Conservation (phyloP, 441 rosid species). For the Erysimum pusillum region DNA sequence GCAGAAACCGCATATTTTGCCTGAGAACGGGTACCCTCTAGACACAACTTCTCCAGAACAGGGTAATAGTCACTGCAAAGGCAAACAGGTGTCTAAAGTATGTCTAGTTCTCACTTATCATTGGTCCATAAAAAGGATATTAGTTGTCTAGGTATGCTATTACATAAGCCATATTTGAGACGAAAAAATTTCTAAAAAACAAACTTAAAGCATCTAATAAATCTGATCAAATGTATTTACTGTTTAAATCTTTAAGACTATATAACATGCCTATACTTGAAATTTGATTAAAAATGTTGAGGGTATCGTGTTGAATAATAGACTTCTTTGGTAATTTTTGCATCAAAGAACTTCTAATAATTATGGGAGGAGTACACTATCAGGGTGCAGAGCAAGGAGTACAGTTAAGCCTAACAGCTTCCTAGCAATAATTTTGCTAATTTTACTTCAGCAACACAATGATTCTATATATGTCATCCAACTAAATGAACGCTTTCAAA, state of each 20-base stretch:
- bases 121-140: not conserved
- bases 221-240: not conserved
- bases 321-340: not conserved
- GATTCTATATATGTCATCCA: conserved; percentile 5
- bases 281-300: not conserved
- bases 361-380: conserved; percentile 9
- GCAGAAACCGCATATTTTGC: conserved; percentile 91
- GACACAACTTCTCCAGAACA: conserved; percentile 69
- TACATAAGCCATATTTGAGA: conserved; percentile 26
- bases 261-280: conserved; percentile 14
- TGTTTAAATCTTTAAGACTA: not conserved
- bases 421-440: conserved; percentile 1
- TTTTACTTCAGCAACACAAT: conserved; percentile 25
- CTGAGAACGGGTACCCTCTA: conserved; percentile 85
- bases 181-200: not conserved
- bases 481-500: conserved; percentile 4
- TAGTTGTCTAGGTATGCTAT: conserved; percentile 27
- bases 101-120: conserved; percentile 23
- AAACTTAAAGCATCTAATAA: conserved; percentile 24
- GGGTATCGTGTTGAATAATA: not conserved
- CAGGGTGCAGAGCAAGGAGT: conserved; percentile 5
- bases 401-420: conserved; percentile 1
- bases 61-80: conserved; percentile 74
- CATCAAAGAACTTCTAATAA: conserved; percentile 2
- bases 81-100: conserved; percentile 20